Base-by-base conservation (phyloP, 345 rosid species). In the Gossypium turneri region DNA sequence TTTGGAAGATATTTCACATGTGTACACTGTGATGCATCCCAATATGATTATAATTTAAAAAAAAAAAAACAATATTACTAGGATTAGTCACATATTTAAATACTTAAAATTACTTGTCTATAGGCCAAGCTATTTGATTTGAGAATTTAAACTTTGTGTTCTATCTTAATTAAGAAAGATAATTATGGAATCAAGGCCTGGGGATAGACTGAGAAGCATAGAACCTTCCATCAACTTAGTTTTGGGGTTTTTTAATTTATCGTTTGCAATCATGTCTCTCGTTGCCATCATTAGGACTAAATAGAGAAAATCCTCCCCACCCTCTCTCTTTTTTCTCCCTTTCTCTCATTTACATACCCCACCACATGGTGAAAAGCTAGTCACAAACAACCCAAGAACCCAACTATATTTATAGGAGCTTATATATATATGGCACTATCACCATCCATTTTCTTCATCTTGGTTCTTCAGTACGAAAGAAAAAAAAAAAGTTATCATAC, bases 221-320 rank as follows among this genome's bases (percentile, higher is more conserved):
- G 82, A 85, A 78, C 71, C 71, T 82, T 77, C 80, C 66, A 56
- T 76, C 12, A 57, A 22, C 50, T 43, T 60, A 19, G 52, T 43
- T 70, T 67, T 43, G 74, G 74, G 24, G 17, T 27, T 2, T 44
- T 41, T 59, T 24, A 56, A 56, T 71, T 67, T 67, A 4, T 48
- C 57, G 63, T 10, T 77, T 48, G 79, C 80, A 80, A 85, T 80
- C 71, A 79, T 81, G 79, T 80, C 79, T 76, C 80, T 73, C 79
- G 71, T 79, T 62, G 55, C 81, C 88, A 87, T 85, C 84, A 87
- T 85, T 76, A 78, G 82, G 52, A 75, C 59, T 51, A 57, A 84
- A 34, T 34, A 76, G 80, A 75, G 65, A 60, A 64, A 67, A 15
- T 70, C 65, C 52, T 47, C 73, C 61, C 50, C 41, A 34, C 41